Evolutionary conservation across 2,329 filamentous ascomycete genomes (phyloP).

Genomic region (Monilinia vaccinii-corymbosi): DNA sequence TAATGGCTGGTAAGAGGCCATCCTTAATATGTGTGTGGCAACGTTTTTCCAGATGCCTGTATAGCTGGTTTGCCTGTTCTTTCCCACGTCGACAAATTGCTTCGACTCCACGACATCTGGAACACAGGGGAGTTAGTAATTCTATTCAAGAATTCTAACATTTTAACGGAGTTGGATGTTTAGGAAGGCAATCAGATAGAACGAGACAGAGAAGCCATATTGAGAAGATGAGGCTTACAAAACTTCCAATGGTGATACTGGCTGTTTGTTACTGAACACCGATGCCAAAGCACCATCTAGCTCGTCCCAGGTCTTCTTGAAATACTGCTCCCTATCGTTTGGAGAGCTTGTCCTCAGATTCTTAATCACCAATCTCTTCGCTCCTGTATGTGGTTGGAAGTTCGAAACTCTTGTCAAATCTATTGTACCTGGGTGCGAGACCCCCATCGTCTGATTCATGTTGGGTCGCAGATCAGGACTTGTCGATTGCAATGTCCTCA

Average conservation of each 20-base stretch:
- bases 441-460: conserved; percentile 21
- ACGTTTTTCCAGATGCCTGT: conserved; percentile 53
- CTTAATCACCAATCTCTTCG: conserved; percentile 87
- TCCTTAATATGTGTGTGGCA: conserved; percentile 60
- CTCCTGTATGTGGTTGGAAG: conserved; percentile 67
- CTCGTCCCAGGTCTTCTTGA: conserved; percentile 64
- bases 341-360: conserved; percentile 61
- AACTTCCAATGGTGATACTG: conserved; percentile 71
- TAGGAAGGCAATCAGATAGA: not conserved
- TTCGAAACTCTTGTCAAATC: conserved; percentile 24
- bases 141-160: not conserved
- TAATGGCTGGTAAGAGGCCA: conserved; percentile 45
- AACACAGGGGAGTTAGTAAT: not conserved
- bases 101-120: conserved; percentile 72
- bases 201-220: not conserved
- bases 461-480: conserved; percentile 13
- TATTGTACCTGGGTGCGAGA: conserved; percentile 15
- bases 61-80: conserved; percentile 50
- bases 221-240: conserved; percentile 33
- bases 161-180: not conserved
- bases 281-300: conserved; percentile 63
- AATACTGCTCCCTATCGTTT: conserved; percentile 65
- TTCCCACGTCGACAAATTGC: conserved; percentile 76
- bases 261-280: conserved; percentile 58
- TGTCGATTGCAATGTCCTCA: conserved; percentile 60